A percentile compares a stretch with the other conserved stretches of the same genome.
Conservation (phyloP, 495 filamentous ascomycete species). For the Penicillium crystallinum region DNA sequence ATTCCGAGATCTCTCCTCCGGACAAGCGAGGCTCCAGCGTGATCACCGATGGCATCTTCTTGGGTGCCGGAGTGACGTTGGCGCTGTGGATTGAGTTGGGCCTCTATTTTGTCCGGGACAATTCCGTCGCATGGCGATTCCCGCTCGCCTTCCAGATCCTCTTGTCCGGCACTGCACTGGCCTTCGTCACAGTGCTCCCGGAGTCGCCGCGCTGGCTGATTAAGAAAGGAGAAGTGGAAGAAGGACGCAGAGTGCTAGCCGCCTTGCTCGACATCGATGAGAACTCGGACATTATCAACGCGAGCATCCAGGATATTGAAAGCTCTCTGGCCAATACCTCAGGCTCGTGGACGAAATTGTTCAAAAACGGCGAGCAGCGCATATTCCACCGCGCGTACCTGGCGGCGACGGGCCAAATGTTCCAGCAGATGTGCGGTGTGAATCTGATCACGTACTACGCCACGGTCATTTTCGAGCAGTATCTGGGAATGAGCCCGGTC, state of each 20-base stretch:
- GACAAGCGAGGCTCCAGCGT: conserved; percentile 35
- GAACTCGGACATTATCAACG: conserved; percentile 20
- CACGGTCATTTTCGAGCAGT: conserved; percentile 52
- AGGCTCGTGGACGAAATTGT: conserved; percentile 16
- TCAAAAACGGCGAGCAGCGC: conserved; percentile 20
- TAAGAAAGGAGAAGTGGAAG: conserved; percentile 44
- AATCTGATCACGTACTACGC: conserved; percentile 60
- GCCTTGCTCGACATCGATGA: conserved; percentile 22
- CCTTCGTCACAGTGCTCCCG: conserved; percentile 51
- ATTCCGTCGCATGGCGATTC: conserved; percentile 46
- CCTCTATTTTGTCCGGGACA: conserved; percentile 39
- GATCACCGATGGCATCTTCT: conserved; percentile 39
- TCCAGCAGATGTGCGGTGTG: conserved; percentile 55
- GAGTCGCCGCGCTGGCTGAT: conserved; percentile 59
- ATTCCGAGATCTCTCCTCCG: conserved; percentile 41
- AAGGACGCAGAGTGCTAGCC: conserved; percentile 39
- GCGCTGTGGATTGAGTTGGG: conserved; percentile 43
- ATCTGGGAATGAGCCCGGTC: conserved; percentile 58
- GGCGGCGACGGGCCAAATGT: conserved; percentile 34
- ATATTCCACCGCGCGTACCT: conserved; percentile 22
- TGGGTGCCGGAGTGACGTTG: conserved; percentile 48
- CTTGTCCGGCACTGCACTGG: conserved; percentile 52
- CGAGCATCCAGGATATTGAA: conserved; percentile 31
- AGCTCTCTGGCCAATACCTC: conserved; percentile 23
- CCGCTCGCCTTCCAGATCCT: conserved; percentile 50